Base-by-base conservation (phyloP, 2,329 filamentous ascomycete genomes). In the Berkeleyomyces rouxiae region DNA sequence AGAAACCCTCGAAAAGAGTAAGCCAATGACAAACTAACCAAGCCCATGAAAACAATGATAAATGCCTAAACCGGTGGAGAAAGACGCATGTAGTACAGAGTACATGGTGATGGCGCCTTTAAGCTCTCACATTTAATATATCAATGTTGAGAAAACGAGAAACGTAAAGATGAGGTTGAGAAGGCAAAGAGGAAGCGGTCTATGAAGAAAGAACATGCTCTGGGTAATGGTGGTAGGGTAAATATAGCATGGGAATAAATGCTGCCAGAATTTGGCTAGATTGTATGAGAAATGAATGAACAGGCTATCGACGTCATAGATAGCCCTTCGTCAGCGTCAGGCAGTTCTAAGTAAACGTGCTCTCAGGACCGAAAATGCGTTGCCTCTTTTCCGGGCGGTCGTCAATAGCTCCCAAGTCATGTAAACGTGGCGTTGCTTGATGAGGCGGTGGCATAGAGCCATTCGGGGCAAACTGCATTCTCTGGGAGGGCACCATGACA, bases 321-420 rank as follows among this genome's bases (percentile, higher is more conserved):
- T 23, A 23, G 23, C 23, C 23, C 23, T 23, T 13, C 3, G 10
- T 37, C 11, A 37, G 16, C 51, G n/a, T 23, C 23, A 23, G 23
- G 23, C 23, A 23, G 23, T 31, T 47, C 46, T 58, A 61, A 1
- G 51, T 39, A 51, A 64, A 64, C 11, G 63, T 47, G 9, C 61
- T 39, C 13, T 63, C 61, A 11, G 64, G 64, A n/a, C 64, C 64
- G 40, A 51, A 65, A 1, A 65, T 40, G 33, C 64, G 61, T 13
- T 47, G 61, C 40, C 64, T 58, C 43, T 65, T 65, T 36, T 65
- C 64, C 7, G 64, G 64, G 23, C 64, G 58, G 11, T 62, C 64
- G 31, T 61, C 58, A 31, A 58, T n/a, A n/a, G 42, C 13, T 1
- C 49, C 44, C 33, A 55, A 9, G 2, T 61, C 60, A 31, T 61